Conservation (phyloP, 176 grass and related monocot genomes). For the Raddia distichophylla region DNA sequence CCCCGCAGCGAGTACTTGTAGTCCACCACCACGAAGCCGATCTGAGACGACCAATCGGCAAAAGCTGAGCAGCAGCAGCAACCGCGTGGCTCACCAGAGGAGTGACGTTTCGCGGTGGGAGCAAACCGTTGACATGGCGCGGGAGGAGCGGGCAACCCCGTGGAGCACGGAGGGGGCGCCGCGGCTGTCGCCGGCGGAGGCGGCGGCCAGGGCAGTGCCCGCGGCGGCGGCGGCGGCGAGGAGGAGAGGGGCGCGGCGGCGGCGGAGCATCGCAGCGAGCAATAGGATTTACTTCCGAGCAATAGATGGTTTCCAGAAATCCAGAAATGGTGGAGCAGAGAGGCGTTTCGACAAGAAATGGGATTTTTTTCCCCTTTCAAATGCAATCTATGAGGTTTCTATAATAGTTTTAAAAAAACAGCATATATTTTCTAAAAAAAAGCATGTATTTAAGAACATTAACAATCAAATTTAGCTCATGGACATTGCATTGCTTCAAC, state of each 20-base stretch:
- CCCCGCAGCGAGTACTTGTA: slow-evolving; percentile 79
- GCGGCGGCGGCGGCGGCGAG: slow-evolving; percentile 44
- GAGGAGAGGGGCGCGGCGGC: slow-evolving; percentile 40
- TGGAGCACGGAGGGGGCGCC: slow-evolving; percentile 42
- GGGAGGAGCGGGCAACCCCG: slow-evolving; percentile 73
- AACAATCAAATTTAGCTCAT: too few relatives aligned
- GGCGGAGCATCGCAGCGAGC: slow-evolving; percentile 37
- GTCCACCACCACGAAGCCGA: slow-evolving; percentile 69
- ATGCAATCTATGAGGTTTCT: background rate
- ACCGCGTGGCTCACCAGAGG: background rate
- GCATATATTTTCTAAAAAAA: too few relatives aligned
- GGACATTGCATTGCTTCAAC: too few relatives aligned
- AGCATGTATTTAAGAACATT: too few relatives aligned
- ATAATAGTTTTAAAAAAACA: too few relatives aligned
- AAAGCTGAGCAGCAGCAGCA: slow-evolving; percentile 12
- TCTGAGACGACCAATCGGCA: slow-evolving; percentile 43
- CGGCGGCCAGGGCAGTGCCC: slow-evolving; percentile 26
- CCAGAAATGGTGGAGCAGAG: background rate
- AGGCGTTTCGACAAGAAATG: background rate
- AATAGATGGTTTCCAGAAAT: background rate
- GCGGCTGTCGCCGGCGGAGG: slow-evolving; percentile 28
- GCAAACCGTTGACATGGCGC: slow-evolving; percentile 71
- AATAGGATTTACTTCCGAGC: background rate
- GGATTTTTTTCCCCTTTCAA: background rate
- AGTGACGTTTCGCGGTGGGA: background rate